phyloP scores from a whole-genome alignment of 352 stramenopile genomes.

The Phytophthora rubi region DNA sequence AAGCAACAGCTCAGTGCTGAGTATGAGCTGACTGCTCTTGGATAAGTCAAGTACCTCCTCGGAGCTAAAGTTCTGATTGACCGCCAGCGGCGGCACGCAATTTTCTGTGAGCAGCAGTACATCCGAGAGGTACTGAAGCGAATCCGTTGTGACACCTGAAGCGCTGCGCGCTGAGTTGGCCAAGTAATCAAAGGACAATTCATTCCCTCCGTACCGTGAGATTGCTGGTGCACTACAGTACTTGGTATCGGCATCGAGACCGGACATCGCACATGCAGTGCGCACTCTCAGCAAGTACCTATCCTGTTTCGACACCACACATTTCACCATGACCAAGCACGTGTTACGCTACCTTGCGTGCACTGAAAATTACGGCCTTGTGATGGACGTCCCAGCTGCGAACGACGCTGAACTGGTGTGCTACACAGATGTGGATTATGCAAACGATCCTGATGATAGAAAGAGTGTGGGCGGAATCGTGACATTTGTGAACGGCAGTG shows the following conservation, averaged over 20 bases:
- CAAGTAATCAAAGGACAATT: background rate
- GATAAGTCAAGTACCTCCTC: constrained; percentile 13
- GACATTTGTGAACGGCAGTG: no score
- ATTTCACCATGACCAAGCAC: constrained; percentile 4
- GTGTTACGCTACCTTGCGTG: background rate
- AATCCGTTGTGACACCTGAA: background rate
- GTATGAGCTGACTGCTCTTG: constrained; percentile 27
- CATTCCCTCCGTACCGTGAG: background rate
- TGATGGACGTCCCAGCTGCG: no score
- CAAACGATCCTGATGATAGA: no score
- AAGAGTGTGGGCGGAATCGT: no score
- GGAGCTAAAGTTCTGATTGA: constrained; percentile 10
- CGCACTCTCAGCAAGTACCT: constrained; percentile 13
- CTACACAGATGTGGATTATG: no score
- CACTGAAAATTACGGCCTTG: no score
- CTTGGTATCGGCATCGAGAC: constrained; percentile 13
- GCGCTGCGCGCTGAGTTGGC: background rate
- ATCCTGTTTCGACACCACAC: background rate
- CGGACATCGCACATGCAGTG: constrained; percentile 24
- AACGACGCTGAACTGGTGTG: no score
- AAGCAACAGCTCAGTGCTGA: background rate
- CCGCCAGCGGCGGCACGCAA: background rate
- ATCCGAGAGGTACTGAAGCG: constrained; percentile 10
- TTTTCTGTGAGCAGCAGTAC: background rate
- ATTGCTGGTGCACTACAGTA: constrained; percentile 5